phyloP scores from a whole-genome alignment of 768 basidiomycete genomes.

The Xanthoconium stramineum region DNA sequence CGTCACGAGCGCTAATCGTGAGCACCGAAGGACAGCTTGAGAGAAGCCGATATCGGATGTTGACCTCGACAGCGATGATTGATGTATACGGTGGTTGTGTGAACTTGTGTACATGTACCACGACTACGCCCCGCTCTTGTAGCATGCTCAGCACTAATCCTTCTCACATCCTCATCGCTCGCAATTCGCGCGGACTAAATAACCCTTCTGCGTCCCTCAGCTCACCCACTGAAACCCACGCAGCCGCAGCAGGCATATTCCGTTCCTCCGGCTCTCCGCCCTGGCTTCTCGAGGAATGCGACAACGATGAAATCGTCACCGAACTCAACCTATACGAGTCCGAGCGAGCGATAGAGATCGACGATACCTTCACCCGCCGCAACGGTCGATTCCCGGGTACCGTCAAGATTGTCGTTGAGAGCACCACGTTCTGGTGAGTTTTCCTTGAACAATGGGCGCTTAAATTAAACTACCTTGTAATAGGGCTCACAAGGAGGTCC shows the following conservation, averaged over 20 bases:
- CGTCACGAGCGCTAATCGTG: too few relatives aligned
- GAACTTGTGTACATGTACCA: neutral
- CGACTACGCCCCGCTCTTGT: neutral
- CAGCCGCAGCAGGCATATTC: slow-evolving; percentile 82
- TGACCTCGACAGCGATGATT: too few relatives aligned
- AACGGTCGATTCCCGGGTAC: slow-evolving; percentile 71
- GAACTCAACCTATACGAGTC: slow-evolving; percentile 66
- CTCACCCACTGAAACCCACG: slow-evolving; percentile 85
- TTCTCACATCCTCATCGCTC: slow-evolving; percentile 84
- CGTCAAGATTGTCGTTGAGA: slow-evolving; percentile 88
- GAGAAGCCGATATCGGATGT: too few relatives aligned
- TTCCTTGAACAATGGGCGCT: neutral
- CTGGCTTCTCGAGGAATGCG: slow-evolving; percentile 76
- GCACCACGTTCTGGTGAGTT: slow-evolving; percentile 85
- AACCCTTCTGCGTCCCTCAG: slow-evolving; percentile 79
- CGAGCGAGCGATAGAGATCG: slow-evolving; percentile 72
- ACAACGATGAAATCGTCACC: slow-evolving; percentile 64
- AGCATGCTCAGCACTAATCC: slow-evolving; percentile 48
- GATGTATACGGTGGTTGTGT: too few relatives aligned
- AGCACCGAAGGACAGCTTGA: too few relatives aligned
- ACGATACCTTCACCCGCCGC: slow-evolving; percentile 69
- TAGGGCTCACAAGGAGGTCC: slow-evolving; percentile 89
- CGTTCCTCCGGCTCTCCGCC: slow-evolving; percentile 76
- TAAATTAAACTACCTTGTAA: neutral
- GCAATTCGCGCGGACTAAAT: slow-evolving; percentile 73